Percentiles rank a stretch among this genome's conserved stretches.
These are phyloP conservation scores for Trypanosoma avium DNA, from an alignment of 208 protist genomes.

Conservation along the genomic window DNA sequence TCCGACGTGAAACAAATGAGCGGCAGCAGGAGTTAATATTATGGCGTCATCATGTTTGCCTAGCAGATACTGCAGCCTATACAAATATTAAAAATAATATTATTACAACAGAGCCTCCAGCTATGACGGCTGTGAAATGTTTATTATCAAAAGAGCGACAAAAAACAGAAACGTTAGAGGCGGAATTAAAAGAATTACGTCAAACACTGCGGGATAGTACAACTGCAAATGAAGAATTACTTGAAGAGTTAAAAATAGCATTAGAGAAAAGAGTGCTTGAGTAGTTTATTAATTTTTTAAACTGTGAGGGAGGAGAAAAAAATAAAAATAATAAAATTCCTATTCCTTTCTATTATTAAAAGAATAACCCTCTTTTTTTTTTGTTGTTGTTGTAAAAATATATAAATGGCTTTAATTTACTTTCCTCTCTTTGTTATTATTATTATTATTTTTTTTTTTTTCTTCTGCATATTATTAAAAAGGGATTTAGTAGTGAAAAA, in stretches of 20 bases:
- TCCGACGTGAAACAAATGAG: conserved; percentile 14
- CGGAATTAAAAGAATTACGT: conserved; percentile 5
- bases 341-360: no score
- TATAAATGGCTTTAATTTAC: neutral
- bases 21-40: conserved; percentile 14
- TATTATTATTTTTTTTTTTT: neutral
- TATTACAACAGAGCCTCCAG: neutral
- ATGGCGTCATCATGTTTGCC: conserved; percentile 13
- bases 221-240: conserved; percentile 3
- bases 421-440: neutral
- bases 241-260: neutral
- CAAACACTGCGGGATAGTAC: conserved; percentile 11
- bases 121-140: neutral
- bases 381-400: neutral
- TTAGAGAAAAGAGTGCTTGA: neutral
- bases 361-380: no score
- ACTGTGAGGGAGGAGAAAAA: neutral
- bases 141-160: neutral
- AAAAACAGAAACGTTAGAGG: neutral
- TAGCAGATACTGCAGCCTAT: neutral
- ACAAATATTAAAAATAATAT: neutral
- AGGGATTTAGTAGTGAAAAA: no score
- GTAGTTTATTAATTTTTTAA: neutral
- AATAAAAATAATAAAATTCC: neutral
- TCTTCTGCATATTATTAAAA: no score